Evolutionary conservation across 106 monocot species (phyloP).

Genomic region (Acanthochlamys bracteata): DNA sequence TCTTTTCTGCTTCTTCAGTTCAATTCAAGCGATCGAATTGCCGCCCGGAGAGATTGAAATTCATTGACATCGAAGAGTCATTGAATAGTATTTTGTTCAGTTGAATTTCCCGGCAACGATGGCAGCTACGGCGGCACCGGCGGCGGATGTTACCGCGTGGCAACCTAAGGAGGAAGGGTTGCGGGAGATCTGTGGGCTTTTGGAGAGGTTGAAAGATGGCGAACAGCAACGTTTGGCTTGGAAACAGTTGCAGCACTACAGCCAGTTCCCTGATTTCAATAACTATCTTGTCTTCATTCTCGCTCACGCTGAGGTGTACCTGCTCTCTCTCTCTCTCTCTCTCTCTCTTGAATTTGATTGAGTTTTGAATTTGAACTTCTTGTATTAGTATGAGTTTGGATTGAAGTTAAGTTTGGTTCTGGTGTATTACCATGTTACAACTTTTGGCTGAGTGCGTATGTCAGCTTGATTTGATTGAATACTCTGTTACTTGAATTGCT

Average conservation of each 20-base stretch:
- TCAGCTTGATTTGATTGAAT: too few relatives aligned
- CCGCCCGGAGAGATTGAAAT: too few relatives aligned
- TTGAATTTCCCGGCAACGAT: not conserved
- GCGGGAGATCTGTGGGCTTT: constrained; percentile 85
- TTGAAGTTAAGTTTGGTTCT: too few relatives aligned
- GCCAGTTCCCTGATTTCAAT: constrained; percentile 91
- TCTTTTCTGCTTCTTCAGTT: too few relatives aligned
- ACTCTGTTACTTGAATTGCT: too few relatives aligned
- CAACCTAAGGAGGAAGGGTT: constrained; percentile 88
- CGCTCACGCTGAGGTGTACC: constrained; percentile 48
- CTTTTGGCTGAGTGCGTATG: too few relatives aligned
- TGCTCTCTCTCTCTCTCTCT: not conserved
- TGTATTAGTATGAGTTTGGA: too few relatives aligned
- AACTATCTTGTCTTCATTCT: constrained; percentile 91
- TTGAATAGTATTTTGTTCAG: too few relatives aligned
- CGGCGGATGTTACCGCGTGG: constrained; percentile 46
- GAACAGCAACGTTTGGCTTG: constrained; percentile 73
- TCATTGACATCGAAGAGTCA: too few relatives aligned
- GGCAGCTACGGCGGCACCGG: not conserved
- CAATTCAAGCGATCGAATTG: too few relatives aligned
- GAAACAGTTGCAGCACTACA: constrained; percentile 89
- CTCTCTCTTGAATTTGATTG: constrained; percentile 1
- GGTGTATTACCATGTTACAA: too few relatives aligned
- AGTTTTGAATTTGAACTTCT: not conserved
- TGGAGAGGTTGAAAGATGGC: constrained; percentile 58